phyloP scores from a whole-genome alignment of 345 rosid genomes.

The Punica granatum region DNA sequence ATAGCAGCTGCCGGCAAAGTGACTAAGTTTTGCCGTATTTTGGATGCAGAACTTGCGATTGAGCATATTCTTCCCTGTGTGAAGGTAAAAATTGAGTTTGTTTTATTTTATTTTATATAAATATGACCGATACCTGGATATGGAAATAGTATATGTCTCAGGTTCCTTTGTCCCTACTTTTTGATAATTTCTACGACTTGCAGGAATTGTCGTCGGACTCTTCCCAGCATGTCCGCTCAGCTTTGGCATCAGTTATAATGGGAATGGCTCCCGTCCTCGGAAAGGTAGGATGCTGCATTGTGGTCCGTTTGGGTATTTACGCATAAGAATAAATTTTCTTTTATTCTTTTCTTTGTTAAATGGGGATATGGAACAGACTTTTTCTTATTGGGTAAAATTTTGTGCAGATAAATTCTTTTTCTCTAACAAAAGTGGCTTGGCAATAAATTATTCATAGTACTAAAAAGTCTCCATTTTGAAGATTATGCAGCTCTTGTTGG shows the following conservation, averaged over 20 bases:
- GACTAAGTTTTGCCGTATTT: constrained; percentile 82
- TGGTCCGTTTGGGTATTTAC: not conserved
- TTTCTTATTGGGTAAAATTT: not conserved
- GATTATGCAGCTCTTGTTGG: not conserved
- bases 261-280: constrained; percentile 98
- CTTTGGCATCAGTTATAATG: constrained; percentile 96
- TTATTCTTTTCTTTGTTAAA: not conserved
- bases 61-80: constrained; percentile 86
- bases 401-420: not conserved
- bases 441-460: not conserved
- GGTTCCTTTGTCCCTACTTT: not conserved
- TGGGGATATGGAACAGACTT: not conserved
- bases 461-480: not conserved
- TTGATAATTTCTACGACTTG: constrained; percentile 11
- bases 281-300: constrained; percentile 20
- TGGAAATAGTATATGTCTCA: not conserved
- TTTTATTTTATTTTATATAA: not conserved
- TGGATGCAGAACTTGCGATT: constrained; percentile 77
- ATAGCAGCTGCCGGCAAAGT: constrained; percentile 98
- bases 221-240: constrained; percentile 97
- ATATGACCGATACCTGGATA: not conserved
- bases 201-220: constrained; percentile 95
- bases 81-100: constrained; percentile 38
- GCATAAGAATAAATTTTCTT: not conserved
- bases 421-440: not conserved